These are phyloP conservation scores for Melanogaster broomeanus DNA, from an alignment of 768 basidiomycete species.

Conservation along the genomic window DNA sequence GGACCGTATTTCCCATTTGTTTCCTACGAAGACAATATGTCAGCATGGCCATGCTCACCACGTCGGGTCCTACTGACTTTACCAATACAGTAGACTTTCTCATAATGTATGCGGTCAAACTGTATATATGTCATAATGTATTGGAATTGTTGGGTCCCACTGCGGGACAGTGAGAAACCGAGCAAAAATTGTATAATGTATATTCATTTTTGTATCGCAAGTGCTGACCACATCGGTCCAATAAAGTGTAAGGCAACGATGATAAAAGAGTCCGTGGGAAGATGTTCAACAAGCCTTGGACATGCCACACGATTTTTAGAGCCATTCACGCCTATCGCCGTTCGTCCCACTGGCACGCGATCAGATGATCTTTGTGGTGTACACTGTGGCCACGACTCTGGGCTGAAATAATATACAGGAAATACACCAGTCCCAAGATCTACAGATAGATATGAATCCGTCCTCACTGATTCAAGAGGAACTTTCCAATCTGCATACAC, in stretches of 20 bases:
- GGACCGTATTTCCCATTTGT: slow-evolving; percentile 60
- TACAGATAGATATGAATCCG: background rate
- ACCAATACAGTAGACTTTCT: no score
- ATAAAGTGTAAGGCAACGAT: background rate
- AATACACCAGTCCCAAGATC: background rate
- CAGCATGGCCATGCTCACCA: slow-evolving; percentile 5
- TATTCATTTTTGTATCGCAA: slow-evolving; percentile 7
- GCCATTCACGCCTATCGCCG: background rate
- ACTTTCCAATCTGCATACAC: slow-evolving; percentile 9
- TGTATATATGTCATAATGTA: no score
- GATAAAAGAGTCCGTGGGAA: background rate
- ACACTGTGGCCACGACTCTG: background rate
- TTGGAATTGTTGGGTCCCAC: no score
- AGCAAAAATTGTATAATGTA: no score
- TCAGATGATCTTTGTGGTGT: background rate
- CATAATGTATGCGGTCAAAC: no score
- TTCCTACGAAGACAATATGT: slow-evolving; percentile 63
- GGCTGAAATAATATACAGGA: background rate
- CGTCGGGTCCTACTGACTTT: background rate
- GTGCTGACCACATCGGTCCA: background rate
- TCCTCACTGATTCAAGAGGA: slow-evolving; percentile 7
- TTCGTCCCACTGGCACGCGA: background rate
- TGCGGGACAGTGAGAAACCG: no score
- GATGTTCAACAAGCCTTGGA: background rate
- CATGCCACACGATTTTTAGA: background rate